Percentiles rank a stretch among this genome's conserved stretches.
phyloP scores from a whole-genome alignment of 306 rosid genomes.

The Acacia acuminata region DNA sequence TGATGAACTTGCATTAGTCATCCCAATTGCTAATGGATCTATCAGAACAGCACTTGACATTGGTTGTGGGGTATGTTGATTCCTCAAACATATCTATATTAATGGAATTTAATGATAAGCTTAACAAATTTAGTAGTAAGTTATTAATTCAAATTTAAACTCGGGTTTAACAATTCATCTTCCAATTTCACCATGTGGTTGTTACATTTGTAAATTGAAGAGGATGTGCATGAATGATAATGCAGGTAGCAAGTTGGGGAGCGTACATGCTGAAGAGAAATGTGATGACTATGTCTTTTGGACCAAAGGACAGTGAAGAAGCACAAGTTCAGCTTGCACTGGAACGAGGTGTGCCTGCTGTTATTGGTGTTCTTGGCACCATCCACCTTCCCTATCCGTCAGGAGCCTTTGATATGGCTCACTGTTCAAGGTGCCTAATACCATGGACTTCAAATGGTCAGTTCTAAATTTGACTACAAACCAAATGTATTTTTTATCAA shows the following conservation, averaged over 20 bases:
- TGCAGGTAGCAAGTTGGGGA: slow-evolving; percentile 97
- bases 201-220: slow-evolving; percentile 26
- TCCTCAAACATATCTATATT: background rate
- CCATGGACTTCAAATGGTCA: slow-evolving; percentile 89
- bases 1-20: slow-evolving; percentile 85
- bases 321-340: slow-evolving; percentile 96
- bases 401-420: slow-evolving; percentile 93
- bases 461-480: slow-evolving; percentile 28
- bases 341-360: slow-evolving; percentile 97
- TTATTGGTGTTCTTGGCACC: slow-evolving; percentile 86
- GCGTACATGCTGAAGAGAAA: slow-evolving; percentile 89
- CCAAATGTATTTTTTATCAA: background rate
- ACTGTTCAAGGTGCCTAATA: slow-evolving; percentile 88
- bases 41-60: slow-evolving; percentile 93
- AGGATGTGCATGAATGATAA: background rate
- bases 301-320: slow-evolving; percentile 93
- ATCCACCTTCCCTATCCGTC: slow-evolving; percentile 88
- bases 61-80: slow-evolving; percentile 83
- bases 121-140: background rate
- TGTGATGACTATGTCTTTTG: slow-evolving; percentile 87
- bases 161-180: background rate
- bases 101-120: too few relatives aligned
- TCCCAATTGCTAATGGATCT: slow-evolving; percentile 85
- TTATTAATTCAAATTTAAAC: too few relatives aligned
- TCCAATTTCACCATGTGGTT: background rate